Base-by-base conservation (phyloP, 768 basidiomycete species). In the Podaxis mareebaensis region DNA sequence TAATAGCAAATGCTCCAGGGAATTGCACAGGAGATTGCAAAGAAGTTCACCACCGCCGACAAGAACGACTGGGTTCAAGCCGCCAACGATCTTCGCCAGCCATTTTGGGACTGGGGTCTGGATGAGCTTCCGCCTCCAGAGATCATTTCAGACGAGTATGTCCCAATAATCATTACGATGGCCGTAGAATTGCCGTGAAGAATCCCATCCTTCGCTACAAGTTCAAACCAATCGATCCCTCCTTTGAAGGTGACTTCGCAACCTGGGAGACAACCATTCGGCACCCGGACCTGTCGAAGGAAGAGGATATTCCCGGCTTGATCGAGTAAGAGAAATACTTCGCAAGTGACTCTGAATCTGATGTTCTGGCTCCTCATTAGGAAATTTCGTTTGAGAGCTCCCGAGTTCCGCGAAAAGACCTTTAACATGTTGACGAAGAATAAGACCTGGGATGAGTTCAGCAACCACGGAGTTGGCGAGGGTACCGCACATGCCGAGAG, bases 21-120 rank as follows among this genome's bases (percentile, higher is more conserved):
- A 5, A 70, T 75, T 48, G 82, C 82, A 2, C 58, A 66, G 8
- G 67, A 71, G 1, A 77, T 82, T n/a, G 83, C 83, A 0, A 66
- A 69, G 12, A 76, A 69, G 2, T 84, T 83, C 70, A 70, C 71
- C 7, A 8, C 30, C 0, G 70, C 72, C 10, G 49, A 60, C 28
- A 36, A 42, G 36, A n/a, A 22, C 2, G 51, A 17, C 5, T 53
- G 60, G 60, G 20, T 20, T 17, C 60, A 69, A 46, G 79, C 77
- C 0, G 81, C 82, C 2, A 40, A 64, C 20, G 64, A 75, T 40
- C 70, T 82, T 4, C 77, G 81, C 46, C 73, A 75, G 36, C 82
- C 81, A 1, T 85, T 77, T 74, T 85, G 83, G 83, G 83, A 85
- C 67, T 85, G 83, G 83, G 83, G 83, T 4, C 62, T 58, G 2